Evolutionary conservation across 2,329 filamentous ascomycete species (phyloP), one percentile per base, ranked within the genome.

Genomic region (Calonectria pseudoturangicola): DNA sequence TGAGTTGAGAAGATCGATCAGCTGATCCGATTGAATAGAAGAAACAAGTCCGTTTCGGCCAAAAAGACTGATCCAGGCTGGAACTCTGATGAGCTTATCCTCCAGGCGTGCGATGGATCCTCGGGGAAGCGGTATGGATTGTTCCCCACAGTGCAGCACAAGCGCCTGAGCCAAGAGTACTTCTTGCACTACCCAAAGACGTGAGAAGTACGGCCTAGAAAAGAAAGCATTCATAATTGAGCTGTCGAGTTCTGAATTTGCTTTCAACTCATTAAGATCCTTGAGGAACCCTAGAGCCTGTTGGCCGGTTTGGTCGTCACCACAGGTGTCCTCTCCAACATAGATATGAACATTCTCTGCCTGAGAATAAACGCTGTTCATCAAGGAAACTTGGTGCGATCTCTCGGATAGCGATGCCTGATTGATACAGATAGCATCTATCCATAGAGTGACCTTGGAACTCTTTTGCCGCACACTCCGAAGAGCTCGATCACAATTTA

Each of bases 371-470:
- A 75, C 64, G 0, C 30, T 48, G 4, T 66, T 41, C 73, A 75
- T 75, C 60, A 75, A 66, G 1, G 56, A 64, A 13, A 75, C 73
- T 12, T 75, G 73, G 7, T 73, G 60, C 1, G 73, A 75, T 15
- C 73, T 70, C 25, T 75, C 73, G n/a, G 51, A 10, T 13, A 66
- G 62, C 16, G 72, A 65, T 9, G 65, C 51, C 15, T 75, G 73
- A 21, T 75, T 66, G 18, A 75, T 75, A 9, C 73, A 75, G 9
- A 75, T 69, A 2, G 73, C 66, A 33, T 75, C 73, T 2, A 75
- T 70, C 73, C 73, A 75, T 30, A 75, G 16, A 3, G 65, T 68
- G 1, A 75, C 36, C 1, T 45, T 47, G 21, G 43, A 41, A 8
- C 66, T 27, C 25, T 33, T 39, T 25, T 15, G 48, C 1, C 73